Percentiles rank a stretch among this genome's conserved stretches.
These are phyloP conservation scores for Xylaria sp. DNA, from an alignment of 2,329 filamentous ascomycete genomes.

Conservation along the genomic window DNA sequence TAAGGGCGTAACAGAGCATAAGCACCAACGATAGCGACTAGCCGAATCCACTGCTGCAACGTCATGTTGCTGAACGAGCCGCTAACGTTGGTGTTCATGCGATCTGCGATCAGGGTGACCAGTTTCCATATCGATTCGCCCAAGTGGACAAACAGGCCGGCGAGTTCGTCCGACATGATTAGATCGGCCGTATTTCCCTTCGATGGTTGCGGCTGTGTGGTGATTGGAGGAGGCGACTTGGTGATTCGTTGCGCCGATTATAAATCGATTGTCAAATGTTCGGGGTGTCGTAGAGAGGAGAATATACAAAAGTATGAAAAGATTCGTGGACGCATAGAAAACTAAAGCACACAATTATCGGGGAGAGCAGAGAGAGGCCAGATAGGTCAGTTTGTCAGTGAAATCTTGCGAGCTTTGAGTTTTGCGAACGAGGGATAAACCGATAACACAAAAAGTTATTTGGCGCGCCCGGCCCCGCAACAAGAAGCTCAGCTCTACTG, in stretches of 20 bases:
- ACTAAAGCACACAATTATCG: background rate
- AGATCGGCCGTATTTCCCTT: conserved; percentile 9
- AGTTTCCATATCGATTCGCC: conserved; percentile 39
- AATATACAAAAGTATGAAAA: background rate
- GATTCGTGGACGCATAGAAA: background rate
- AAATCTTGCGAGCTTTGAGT: conserved; percentile 1
- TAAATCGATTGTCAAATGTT: background rate
- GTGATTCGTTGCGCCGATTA: background rate
- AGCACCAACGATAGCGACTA: conserved; percentile 72
- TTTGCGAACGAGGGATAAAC: conserved; percentile 25
- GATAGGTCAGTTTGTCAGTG: background rate
- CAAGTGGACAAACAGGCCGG: conserved; percentile 40
- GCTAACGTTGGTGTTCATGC: conserved; percentile 55
- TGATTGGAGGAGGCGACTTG: background rate
- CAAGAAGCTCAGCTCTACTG: background rate
- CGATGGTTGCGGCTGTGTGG: background rate
- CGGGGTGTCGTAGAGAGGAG: background rate
- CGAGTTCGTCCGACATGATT: conserved; percentile 41
- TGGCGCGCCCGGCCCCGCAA: conserved; percentile 19
- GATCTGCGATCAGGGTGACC: conserved; percentile 39
- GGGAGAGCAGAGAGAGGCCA: too few species aligned
- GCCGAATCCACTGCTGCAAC: conserved; percentile 65
- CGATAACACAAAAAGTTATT: background rate
- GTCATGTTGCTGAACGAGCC: conserved; percentile 58
- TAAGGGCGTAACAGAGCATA: conserved; percentile 79